phyloP scores from a whole-genome alignment of 352 stramenopile species.

The Peronosclerospora sorghi region DNA sequence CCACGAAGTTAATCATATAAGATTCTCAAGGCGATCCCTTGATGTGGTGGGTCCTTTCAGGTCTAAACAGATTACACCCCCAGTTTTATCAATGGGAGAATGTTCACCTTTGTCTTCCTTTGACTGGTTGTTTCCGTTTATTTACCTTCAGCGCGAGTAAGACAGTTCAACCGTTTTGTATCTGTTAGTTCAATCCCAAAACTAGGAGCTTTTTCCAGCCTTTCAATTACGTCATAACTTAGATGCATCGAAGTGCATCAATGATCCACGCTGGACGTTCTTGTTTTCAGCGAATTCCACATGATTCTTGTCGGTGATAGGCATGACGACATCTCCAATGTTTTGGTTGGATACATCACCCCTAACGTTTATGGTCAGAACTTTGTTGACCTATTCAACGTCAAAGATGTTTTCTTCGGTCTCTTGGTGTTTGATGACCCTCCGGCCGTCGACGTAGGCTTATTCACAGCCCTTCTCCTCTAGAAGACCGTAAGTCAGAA shows the following conservation, averaged over 20 bases:
- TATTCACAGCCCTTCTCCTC: no score
- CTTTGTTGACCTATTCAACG: background rate
- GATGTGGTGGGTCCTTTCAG: slow-evolving; percentile 4
- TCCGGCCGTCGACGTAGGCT: background rate
- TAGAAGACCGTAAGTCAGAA: no score
- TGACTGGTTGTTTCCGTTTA: slow-evolving; percentile 1
- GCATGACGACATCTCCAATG: background rate
- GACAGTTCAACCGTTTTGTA: background rate
- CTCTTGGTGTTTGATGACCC: no score
- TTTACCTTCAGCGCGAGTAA: slow-evolving; percentile 7
- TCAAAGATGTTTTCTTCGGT: background rate
- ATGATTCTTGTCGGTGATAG: background rate
- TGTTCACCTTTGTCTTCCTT: slow-evolving; percentile 1
- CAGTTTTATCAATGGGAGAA: no score
- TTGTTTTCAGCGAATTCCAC: background rate
- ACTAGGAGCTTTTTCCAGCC: background rate
- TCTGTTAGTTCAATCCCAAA: no score
- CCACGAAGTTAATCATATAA: slow-evolving; percentile 1
- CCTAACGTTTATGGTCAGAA: background rate
- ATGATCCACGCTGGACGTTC: background rate
- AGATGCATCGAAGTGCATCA: slow-evolving; percentile 1
- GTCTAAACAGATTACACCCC: slow-evolving; percentile 5
- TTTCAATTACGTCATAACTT: no score
- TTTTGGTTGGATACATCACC: background rate
- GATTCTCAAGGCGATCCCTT: background rate